Conservation (phyloP, 208 protist species). For the Sergeia podlipaevii region DNA sequence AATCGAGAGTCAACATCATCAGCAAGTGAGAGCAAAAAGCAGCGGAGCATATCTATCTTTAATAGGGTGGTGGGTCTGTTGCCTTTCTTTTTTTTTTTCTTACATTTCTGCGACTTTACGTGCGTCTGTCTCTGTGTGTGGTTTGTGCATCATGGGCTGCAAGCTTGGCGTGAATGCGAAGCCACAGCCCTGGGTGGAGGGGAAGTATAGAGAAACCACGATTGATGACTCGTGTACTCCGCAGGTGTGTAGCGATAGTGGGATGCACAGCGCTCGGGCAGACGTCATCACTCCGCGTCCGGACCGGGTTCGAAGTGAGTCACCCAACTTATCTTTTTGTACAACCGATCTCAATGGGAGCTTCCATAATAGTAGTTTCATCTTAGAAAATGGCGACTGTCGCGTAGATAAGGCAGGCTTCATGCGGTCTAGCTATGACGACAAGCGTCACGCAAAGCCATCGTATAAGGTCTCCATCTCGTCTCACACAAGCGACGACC, state of each 20-base stretch:
- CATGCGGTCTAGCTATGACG: neutral
- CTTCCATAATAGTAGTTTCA: slow-evolving; percentile 22
- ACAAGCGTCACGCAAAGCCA: slow-evolving; percentile 7
- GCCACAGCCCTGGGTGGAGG: too few relatives aligned
- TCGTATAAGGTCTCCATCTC: slow-evolving; percentile 17
- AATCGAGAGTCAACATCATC: too few relatives aligned
- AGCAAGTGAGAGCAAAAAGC: too few relatives aligned
- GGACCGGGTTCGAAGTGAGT: neutral
- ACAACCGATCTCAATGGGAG: slow-evolving; percentile 22
- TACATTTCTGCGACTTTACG: too few relatives aligned
- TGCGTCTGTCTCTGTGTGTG: too few relatives aligned
- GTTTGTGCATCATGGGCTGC: too few relatives aligned
- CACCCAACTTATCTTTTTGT: slow-evolving; percentile 2
- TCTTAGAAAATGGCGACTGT: slow-evolving; percentile 12
- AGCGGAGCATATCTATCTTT: too few relatives aligned
- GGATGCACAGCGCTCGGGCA: neutral
- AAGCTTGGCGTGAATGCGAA: too few relatives aligned
- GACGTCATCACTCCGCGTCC: neutral
- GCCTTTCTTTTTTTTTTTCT: too few relatives aligned
- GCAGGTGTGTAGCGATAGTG: neutral
- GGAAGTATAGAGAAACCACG: slow-evolving; percentile 1
- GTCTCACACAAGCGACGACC: slow-evolving; percentile 34
- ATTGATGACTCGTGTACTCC: neutral
- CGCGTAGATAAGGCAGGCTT: slow-evolving; percentile 17
- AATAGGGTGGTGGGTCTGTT: too few relatives aligned